Evolutionary conservation across 2,329 filamentous ascomycete species (phyloP), one percentile per base, ranked within the genome.

Genomic region (Venturia nashicola): DNA sequence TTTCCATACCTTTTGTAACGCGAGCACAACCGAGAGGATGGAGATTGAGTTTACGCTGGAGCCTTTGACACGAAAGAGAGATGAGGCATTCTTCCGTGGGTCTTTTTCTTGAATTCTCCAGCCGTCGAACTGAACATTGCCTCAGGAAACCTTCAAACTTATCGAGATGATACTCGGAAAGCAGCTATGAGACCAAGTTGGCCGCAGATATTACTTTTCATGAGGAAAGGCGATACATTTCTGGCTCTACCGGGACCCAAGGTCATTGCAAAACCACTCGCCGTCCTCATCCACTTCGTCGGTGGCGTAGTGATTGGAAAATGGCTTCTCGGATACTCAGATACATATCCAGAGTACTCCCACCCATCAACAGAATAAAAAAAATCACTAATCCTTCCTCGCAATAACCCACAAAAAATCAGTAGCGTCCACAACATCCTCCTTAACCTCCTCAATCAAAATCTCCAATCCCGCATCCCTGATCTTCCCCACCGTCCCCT

Each of bases 331-430:
- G 61, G 61, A 16, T 62, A 54, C 34, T 54, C n/a, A 7, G 46
- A 62, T 34, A 54, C 43, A n/a, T 62, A 62, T 39, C 42, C 61
- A 32, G 61, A 62, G 23, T 62, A 62, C 36, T 62, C 34, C 18
- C 61, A 51, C n/a, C 40, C 3, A 8, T 23, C n/a, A 14, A 12
- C 39, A 14, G 59, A 42, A 16, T 60, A n/a, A 43, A 62, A 14
- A 34, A 65, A 12, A 36, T 16, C 14, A 0, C 27, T 64, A 59
- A 23, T 62, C 36, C 54, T 68, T 72, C 64, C 48, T 67, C 23
- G 65, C 71, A 43, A 73, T 40, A n/a, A 73, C 60, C 72, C 72
- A 74, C 61, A 73, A 44, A 66, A 74, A 74, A 9, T 62, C 65
- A 9, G 67, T 67, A 65, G 69, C 68, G 54, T 65, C 67, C 32